These are phyloP conservation scores for Cercospora sp. DNA, from an alignment of 2,329 filamentous ascomycete genomes.

Conservation along the genomic window DNA sequence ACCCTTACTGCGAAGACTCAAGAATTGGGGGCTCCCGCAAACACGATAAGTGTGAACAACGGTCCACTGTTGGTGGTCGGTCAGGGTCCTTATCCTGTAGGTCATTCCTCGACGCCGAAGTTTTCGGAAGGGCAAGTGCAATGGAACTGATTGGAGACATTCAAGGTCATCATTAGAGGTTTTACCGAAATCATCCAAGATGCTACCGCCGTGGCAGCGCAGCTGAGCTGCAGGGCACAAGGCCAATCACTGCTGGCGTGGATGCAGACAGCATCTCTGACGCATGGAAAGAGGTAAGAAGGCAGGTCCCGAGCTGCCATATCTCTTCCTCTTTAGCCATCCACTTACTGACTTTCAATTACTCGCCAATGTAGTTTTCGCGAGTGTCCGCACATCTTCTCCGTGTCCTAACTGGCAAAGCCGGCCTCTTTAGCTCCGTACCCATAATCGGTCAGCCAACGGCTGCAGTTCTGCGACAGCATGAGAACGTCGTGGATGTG, in stretches of 20 bases:
- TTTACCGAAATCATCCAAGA: background rate
- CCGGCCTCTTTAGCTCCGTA: background rate
- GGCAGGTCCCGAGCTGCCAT: too few relatives aligned
- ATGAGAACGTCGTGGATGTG: background rate
- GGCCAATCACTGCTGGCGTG: background rate
- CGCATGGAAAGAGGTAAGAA: background rate
- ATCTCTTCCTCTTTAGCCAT: background rate
- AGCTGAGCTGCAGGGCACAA: background rate
- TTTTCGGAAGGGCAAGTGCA: too few relatives aligned
- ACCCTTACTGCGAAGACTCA: background rate
- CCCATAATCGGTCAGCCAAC: background rate
- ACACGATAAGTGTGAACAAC: background rate
- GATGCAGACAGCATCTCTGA: background rate
- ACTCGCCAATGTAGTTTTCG: background rate
- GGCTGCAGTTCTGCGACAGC: background rate
- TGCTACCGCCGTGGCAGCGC: background rate
- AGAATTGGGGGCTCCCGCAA: background rate
- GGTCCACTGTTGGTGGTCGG: background rate
- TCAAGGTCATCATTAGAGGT: background rate
- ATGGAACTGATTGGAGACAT: too few relatives aligned
- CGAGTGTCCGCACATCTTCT: background rate
- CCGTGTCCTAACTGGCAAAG: background rate
- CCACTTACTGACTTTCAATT: background rate
- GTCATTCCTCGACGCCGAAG: too few relatives aligned
- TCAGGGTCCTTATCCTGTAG: background rate